phyloP scores from a whole-genome alignment of 164 flowering plant genomes.

The Tinospora cordifolia region DNA sequence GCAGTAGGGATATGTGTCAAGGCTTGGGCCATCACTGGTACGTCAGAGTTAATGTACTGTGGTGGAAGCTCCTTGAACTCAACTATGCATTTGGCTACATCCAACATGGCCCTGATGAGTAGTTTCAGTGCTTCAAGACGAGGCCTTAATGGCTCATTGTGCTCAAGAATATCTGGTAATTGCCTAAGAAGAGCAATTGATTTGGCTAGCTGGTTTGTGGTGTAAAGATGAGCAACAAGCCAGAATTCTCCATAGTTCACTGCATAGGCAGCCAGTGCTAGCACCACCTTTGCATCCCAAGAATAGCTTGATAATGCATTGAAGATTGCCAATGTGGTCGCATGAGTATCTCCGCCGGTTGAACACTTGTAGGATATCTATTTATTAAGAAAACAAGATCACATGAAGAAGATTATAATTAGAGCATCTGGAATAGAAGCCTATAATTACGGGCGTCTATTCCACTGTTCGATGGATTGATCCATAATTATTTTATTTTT shows the following conservation, averaged over 20 bases:
- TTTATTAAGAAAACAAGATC: background rate
- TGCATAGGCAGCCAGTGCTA: conserved; percentile 43
- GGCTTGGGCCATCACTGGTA: conserved; percentile 31
- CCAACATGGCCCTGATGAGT: conserved; percentile 36
- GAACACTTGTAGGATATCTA: conserved; percentile 69
- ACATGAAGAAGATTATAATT: too few relatives aligned
- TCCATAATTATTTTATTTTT: too few relatives aligned
- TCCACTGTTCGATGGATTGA: too few relatives aligned
- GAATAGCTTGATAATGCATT: conserved; percentile 33
- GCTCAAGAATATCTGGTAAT: conserved; percentile 49
- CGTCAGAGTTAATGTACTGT: conserved; percentile 32
- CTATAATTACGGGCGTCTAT: too few relatives aligned
- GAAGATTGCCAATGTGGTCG: conserved; percentile 43
- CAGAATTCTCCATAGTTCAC: conserved; percentile 46
- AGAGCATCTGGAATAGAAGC: too few relatives aligned
- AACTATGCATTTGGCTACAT: conserved; percentile 41
- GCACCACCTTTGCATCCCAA: conserved; percentile 51
- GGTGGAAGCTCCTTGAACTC: conserved; percentile 44
- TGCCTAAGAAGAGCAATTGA: conserved; percentile 41
- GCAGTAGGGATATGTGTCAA: conserved; percentile 43
- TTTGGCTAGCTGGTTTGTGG: conserved; percentile 40
- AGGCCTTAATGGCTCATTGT: conserved; percentile 25
- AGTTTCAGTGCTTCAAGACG: conserved; percentile 37
- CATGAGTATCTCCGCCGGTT: conserved; percentile 53
- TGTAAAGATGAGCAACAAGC: conserved; percentile 39